Base-by-base conservation (phyloP, 2,329 filamentous ascomycete species). In the Hymenotorrendiella dingleyae region DNA sequence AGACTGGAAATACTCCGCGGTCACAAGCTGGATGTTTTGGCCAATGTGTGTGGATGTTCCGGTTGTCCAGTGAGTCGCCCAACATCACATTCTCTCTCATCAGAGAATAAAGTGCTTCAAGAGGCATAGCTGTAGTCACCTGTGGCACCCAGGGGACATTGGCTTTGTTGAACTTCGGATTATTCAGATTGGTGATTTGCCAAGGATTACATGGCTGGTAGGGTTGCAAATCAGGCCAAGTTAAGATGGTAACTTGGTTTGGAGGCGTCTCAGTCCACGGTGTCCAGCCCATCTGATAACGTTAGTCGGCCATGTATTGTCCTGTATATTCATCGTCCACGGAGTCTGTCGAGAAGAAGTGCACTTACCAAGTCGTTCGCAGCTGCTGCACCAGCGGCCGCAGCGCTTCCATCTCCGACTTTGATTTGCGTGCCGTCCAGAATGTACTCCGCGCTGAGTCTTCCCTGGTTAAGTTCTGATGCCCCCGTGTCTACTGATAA, bases 391-490 rank as follows among this genome's bases (percentile, higher is more conserved):
- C 37, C 52, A 14, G 52, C 50, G 22, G 8, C 39, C 11, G 45
- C 47, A 30, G 46, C 54, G 9, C 36, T 41, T 26, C 42, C 49
- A 37, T 27, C 45, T 21, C 52, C 54, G 30, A 55, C 44, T 43
- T 54, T 56, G 37, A 56, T 54, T 10, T 40, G 44, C 28, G n/a
- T 36, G 27, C 54, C 55, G 39, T 58, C 43, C 17, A 58, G 32
- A 40, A 56, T 49, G 32, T 58, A 58, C 40, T 57, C 54, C 29
- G 55, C 46, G 16, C 40, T 44, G 7, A 58, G 45, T 43, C 42
- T 48, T n/a, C 53, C 53, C 10, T 37, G 26, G 7, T 30, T 30
- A 36, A 42, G 38, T 39, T 38, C 35, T 30, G 42, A 29, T 36
- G 32, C n/a, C 11, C 39, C 42, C 12, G 32, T 36, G 32, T 42